These are phyloP conservation scores for Calonectria hawksworthii DNA, from an alignment of 2,329 filamentous ascomycete species.

Conservation along the genomic window DNA sequence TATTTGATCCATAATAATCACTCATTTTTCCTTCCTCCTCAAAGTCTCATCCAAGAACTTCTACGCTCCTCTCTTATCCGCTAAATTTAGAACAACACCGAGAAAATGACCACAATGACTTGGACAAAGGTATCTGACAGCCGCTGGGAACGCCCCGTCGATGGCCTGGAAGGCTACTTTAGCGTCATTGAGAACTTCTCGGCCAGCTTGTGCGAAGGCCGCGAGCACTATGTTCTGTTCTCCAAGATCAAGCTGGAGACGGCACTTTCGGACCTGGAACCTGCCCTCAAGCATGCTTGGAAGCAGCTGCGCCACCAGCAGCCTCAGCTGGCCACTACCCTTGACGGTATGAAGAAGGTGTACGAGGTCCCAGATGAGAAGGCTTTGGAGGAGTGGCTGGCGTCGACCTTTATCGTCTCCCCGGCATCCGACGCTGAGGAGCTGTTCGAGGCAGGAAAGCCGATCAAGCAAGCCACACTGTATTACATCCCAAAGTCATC, in stretches of 20 bases:
- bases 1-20: constrained; percentile 1
- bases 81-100: neutral
- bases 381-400: constrained; percentile 35
- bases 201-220: constrained; percentile 16
- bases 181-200: constrained; percentile 17
- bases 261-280: constrained; percentile 17
- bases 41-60: neutral
- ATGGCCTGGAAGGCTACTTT: constrained; percentile 32
- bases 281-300: constrained; percentile 41
- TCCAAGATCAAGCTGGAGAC: constrained; percentile 21
- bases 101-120: neutral
- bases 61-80: neutral
- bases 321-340: constrained; percentile 37
- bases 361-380: constrained; percentile 37
- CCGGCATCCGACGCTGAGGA: constrained; percentile 16
- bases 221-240: constrained; percentile 29
- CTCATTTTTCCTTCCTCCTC: neutral
- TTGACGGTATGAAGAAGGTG: constrained; percentile 36
- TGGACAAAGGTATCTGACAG: constrained; percentile 5
- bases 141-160: constrained; percentile 32
- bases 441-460: constrained; percentile 11
- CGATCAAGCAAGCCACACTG: constrained; percentile 27
- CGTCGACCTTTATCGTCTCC: constrained; percentile 26
- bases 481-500: constrained; percentile 27
- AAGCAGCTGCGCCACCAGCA: constrained; percentile 43